Evolutionary conservation across 139 green algal species (phyloP).

Genomic region (Chlorella sp.): DNA sequence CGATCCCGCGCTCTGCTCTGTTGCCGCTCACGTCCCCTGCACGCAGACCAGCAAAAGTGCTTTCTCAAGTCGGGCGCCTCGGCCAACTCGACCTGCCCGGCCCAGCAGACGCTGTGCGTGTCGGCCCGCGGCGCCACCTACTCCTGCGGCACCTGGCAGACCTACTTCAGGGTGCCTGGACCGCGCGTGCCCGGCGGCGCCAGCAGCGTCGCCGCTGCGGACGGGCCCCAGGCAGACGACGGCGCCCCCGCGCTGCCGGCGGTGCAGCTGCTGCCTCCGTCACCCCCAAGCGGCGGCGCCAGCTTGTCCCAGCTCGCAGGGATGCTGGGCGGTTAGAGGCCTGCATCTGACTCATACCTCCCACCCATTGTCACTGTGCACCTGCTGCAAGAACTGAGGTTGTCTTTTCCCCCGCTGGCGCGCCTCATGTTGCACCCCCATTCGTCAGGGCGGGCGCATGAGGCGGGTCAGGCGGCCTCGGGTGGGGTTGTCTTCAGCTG

Average conservation of each 20-base stretch:
- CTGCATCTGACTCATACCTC: too few species aligned
- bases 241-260: too few species aligned
- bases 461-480: too few species aligned
- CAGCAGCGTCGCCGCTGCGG: background rate
- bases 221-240: background rate
- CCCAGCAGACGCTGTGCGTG: slow-evolving; percentile 19
- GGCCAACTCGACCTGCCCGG: slow-evolving; percentile 21
- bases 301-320: background rate
- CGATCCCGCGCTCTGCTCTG: too few species aligned
- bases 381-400: too few species aligned
- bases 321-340: background rate
- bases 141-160: slow-evolving; percentile 54
- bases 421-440: too few species aligned
- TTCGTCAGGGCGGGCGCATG: too few species aligned
- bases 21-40: too few species aligned
- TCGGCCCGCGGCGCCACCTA: slow-evolving; percentile 30
- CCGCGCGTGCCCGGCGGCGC: too few species aligned
- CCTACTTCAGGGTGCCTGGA: slow-evolving; percentile 43
- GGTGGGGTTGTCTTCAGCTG: too few species aligned
- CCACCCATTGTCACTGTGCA: too few species aligned
- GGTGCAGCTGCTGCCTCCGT: background rate
- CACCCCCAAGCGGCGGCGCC: background rate
- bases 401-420: too few species aligned
- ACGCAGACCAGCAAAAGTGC: slow-evolving; percentile 36
- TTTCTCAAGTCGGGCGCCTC: slow-evolving; percentile 34